Evolutionary conservation across 192 early-diverging fungal genomes (phyloP).

Genomic region (Chytriomyces confervae): DNA sequence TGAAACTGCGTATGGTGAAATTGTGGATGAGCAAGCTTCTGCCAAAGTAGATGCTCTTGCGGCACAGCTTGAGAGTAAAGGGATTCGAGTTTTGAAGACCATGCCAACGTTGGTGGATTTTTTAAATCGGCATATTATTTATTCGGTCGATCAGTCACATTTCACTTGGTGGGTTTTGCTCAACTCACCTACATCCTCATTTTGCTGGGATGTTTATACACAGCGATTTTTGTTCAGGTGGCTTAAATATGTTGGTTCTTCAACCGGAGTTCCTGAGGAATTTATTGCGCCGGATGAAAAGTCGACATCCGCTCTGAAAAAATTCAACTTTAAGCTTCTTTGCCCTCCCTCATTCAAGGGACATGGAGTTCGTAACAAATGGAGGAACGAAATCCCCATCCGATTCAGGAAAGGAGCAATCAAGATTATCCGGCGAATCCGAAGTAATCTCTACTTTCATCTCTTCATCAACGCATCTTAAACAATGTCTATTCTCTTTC

Average conservation of each 20-base stretch:
- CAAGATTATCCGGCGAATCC: neutral
- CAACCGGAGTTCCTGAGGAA: neutral
- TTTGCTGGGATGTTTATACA: no score
- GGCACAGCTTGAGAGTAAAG: constrained; percentile 1
- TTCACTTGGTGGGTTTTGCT: constrained; percentile 7
- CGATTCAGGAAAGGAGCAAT: constrained; percentile 1
- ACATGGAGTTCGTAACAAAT: neutral
- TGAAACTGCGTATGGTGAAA: neutral
- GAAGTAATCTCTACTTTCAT: neutral
- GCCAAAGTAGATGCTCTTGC: constrained; percentile 2
- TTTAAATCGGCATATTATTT: constrained; percentile 18
- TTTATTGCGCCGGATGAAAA: constrained; percentile 15
- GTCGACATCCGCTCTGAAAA: neutral
- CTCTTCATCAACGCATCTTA: neutral
- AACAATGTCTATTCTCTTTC: no score
- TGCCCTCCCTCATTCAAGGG: constrained; percentile 10
- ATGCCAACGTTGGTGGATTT: constrained; percentile 6
- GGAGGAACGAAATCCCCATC: constrained; percentile 9
- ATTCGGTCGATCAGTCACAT: constrained; percentile 9
- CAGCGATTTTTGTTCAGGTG: neutral
- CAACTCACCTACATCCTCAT: neutral
- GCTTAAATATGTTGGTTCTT: constrained; percentile 20
- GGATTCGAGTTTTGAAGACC: neutral
- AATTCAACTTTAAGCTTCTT: constrained; percentile 16
- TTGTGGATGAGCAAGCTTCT: neutral